Base-by-base conservation (phyloP, 2,329 filamentous ascomycete genomes). In the Calonectria leucothoes region DNA sequence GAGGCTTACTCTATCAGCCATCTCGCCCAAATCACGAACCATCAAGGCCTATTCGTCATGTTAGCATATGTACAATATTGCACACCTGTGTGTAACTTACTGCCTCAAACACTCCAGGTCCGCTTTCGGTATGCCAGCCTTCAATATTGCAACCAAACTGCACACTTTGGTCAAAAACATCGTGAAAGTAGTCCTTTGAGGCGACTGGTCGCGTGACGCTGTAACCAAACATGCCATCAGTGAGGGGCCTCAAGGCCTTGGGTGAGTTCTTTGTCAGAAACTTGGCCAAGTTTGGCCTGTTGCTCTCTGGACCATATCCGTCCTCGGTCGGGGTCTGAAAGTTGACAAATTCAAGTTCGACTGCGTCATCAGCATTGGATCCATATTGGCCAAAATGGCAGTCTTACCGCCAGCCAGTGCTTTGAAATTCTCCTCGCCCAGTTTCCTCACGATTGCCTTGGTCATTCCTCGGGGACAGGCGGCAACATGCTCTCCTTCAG, bases 1-100 rank as follows among this genome's bases (percentile, higher is more conserved):
- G 42, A 98, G 87, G 52, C 93, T 93, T 45, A 95, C 95, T 78
- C 94, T 93, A 84, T 98, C 96, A 2, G 96, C 96, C 94, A 98
- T 98, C 76, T 93, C 89, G 65, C 90, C 91, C 75, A 96, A 93
- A 82, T 97, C 94, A 67, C 93, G 94, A 79, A 97, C 98, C 82
- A 97, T 94, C 63, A 98, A 89, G 27, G 96, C 71, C 71, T 73
- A 25, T 33, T 10, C 0, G 7, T 14, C 11, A 6, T 27, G 39
- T 67, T 2, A 67, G 55, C 11, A 35, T 25, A 23, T 14, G n/a
- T 10, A n/a, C 7, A 15, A 11, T 2, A 25, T 66, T 14, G 15
- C n/a, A 7, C 20, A 27, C 29, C 6, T 7, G 90, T 1, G 12
- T 11, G 17, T 1, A 20, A 35, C 71, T 37, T 59, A 77, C 75